Evolutionary conservation across 441 rosid genomes (phyloP), one percentile per base, ranked within the genome.

Genomic region (Sinapis alba): DNA sequence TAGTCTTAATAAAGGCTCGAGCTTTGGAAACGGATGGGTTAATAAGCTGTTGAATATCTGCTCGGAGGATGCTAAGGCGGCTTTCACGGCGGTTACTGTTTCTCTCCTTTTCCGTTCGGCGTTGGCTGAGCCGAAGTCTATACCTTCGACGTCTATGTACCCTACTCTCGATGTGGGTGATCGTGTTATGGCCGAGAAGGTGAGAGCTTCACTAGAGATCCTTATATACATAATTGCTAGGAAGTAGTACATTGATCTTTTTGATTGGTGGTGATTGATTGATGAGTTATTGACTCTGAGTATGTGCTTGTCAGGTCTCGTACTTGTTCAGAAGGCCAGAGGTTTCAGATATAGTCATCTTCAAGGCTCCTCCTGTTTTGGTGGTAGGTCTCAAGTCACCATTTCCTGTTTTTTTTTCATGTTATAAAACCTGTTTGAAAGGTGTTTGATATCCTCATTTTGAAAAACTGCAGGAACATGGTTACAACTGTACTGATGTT

Each of bases 11-110:
- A 77, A 83, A 62, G 82, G 47, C 41, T 81, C 81, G 0, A 77
- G 30, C 15, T 71, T 67, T 65, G 77, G 78, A 21, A 79, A 81
- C 34, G 84, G 90, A 41, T 92, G 97, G 98, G 30, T 94, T 3
- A 87, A 91, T 24, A 83, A 82, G 80, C 8, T 89, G 71, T 78
- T 88, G 65, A 82, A 77, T 61, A 28, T 64, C 10, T 92, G 91
- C 72, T 92, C 99, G 1, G 98, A 94, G 80, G 99, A 94, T 73
- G 97, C 92, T 36, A 94, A 92, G 83, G 99, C 98, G 0, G 89
- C 83, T 38, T 86, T 94, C 67, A 94, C 96, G 5, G 97, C 94
- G 1, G 78, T 94, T 20, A 95, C 96, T 21, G 98, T 95, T 47
- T 87, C 82, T 78, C 61, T 95, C 24, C 79, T 95, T 27, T 89